Evolutionary conservation across 164 flowering plant genomes (phyloP).

Genomic region (Nymphaea thermarum): DNA sequence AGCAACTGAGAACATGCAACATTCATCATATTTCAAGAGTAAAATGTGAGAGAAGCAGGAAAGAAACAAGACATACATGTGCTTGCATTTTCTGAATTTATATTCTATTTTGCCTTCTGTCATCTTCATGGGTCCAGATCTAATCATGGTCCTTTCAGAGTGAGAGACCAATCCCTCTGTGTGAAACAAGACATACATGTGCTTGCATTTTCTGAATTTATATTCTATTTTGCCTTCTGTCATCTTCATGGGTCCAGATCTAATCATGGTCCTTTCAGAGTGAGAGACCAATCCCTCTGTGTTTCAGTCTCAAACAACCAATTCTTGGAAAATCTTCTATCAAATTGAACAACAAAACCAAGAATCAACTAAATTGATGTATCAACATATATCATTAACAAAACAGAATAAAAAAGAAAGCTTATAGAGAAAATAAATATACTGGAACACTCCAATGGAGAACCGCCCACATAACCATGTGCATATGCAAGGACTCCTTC

Average conservation of each 20-base stretch:
- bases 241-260: no score
- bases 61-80: slow-evolving; percentile 21
- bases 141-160: slow-evolving; percentile 81
- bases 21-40: no score
- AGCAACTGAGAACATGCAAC: no score
- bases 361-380: background rate
- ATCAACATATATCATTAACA: background rate
- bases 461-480: slow-evolving; percentile 46
- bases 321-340: slow-evolving; percentile 81
- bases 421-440: slow-evolving; percentile 1
- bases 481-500: slow-evolving; percentile 60
- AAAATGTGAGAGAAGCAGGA: background rate
- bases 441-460: slow-evolving; percentile 72
- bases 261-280: no score
- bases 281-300: slow-evolving; percentile 73
- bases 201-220: no score
- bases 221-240: no score
- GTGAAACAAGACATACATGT: no score
- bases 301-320: slow-evolving; percentile 81
- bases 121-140: slow-evolving; percentile 84
- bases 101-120: slow-evolving; percentile 78
- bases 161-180: no score
- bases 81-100: slow-evolving; percentile 71
- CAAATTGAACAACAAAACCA: background rate
- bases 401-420: no score